Base-by-base conservation (phyloP, 1,139 yeast species). In the Nakaseomyces kungkrabaensis region DNA sequence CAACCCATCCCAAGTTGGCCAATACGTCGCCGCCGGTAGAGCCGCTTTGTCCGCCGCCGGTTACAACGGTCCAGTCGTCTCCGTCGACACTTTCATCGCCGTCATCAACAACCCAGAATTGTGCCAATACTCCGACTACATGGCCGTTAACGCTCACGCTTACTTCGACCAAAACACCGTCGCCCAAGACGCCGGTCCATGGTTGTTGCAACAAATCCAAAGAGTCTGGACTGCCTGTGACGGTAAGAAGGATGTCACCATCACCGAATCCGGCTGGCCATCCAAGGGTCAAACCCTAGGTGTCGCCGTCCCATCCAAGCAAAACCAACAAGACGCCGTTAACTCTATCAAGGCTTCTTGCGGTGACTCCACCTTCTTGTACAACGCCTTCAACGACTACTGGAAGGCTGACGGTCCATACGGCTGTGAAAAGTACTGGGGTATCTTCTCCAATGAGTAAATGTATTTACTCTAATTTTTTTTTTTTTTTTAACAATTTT, bases 191-290 rank as follows among this genome's bases (percentile, higher is more conserved):
- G 78, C 92, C 37, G 95, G 94, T 64, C 68, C 76, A 25, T 85
- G 89, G 88, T 73, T 84, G 61, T 62, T 78, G 62, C 65, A 72
- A 56, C 89, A 83, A 71, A 81, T 85, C 62, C 73, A 80, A 61
- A 73, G 79, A 67, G 85, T 85, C 61, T 74, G 78, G 69, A 68
- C 76, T 57, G 81, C 81, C 49, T 85, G 92, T 74, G 79, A 79
- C 60, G 76, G 78, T 60, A 60, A 68, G 51, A 82, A 84, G 70
- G 59, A 66, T 38, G 78, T 82, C 48, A 68, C 82, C 59, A 79
- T 84, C 60, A 78, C 85, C 48, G 94, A 85, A 71, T 76, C 88
- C 50, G 94, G 94, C 51, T 85, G 92, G 92, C 94, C 94, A 62
- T 78, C 84, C 46, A 67, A 76, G 61, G 92, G 92, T 68, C 71